Base-by-base conservation (phyloP, 2,329 filamentous ascomycete genomes). In the Cryphonectria parasitica region DNA sequence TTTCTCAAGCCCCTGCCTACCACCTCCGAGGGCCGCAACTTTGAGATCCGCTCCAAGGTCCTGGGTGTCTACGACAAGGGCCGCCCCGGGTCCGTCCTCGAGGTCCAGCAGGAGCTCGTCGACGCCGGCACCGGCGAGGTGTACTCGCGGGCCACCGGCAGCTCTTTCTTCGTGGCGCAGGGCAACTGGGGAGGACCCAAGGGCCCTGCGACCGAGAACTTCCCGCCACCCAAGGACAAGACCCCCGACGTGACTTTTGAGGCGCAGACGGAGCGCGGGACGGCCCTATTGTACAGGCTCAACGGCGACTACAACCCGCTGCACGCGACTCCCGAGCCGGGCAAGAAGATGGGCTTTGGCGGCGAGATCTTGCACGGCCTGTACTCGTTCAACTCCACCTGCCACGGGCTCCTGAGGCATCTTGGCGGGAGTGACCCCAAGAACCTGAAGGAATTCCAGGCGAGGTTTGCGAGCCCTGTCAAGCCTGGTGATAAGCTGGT, bases 281-380 rank as follows among this genome's bases (percentile, higher is more conserved):
- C 92, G 5, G 89, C 93, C 11, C 87, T 92, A 73, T 84, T 96
- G 69, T 96, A 96, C 81, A 88, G 93, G 73, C 87, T 97, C 66
- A 97, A 97, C 76, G 94, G 94, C 74, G 95, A 97, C 83, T 97
- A 97, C 83, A 97, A 97, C 84, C 95, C 94, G 39, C 89, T 97
- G 49, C 94, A 97, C 79, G 94, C 93, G 8, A 92, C 92, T 25
- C 94, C 94, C 17, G 92, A 94, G 82, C 93, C 94, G 0, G 94
- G 94, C 72, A 83, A 88, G 81, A 91, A 94, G 83, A 97, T 97
- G 93, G 94, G 95, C 72, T 97, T 97, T 75, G 93, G 93, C 39
- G 94, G 94, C 45, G 85, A 89, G 75, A 97, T 97, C 80, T 92
- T 97, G 79, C 94, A 97, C 82, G 95, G 95, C 28, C 85, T 97